These are phyloP conservation scores for Aspergillus haitiensis DNA, from an alignment of 495 filamentous ascomycete species.

Conservation along the genomic window DNA sequence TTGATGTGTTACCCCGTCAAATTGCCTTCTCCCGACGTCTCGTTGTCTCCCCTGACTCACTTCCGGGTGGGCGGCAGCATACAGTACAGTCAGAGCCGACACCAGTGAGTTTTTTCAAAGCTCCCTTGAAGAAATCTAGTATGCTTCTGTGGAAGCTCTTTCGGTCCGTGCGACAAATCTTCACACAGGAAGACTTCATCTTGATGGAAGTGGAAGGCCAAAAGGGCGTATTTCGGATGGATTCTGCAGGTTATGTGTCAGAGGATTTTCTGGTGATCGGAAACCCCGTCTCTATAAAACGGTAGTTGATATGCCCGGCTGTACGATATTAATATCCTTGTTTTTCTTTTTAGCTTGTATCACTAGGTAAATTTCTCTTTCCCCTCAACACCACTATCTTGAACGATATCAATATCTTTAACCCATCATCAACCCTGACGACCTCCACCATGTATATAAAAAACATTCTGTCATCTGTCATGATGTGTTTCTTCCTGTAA, in stretches of 20 bases:
- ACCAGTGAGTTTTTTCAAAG: conserved; percentile 36
- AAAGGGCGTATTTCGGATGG: conserved; percentile 41
- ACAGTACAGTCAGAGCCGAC: conserved; percentile 16
- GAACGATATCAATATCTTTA: no score
- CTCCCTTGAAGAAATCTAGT: conserved; percentile 39
- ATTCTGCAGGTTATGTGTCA: conserved; percentile 41
- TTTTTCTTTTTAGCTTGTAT: not conserved
- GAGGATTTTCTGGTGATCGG: conserved; percentile 41
- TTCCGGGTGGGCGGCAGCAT: conserved; percentile 19
- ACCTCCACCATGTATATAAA: no score
- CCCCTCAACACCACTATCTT: not conserved
- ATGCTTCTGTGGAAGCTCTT: conserved; percentile 39
- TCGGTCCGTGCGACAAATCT: conserved; percentile 41
- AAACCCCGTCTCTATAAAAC: conserved; percentile 26
- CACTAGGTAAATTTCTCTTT: conserved; percentile 2
- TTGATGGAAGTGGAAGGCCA: conserved; percentile 45
- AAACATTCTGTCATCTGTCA: no score
- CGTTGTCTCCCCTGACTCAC: conserved; percentile 29
- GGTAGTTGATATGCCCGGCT: conserved; percentile 1
- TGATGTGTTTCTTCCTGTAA: no score
- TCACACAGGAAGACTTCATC: conserved; percentile 49
- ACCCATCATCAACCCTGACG: no score
- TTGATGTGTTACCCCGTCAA: conserved; percentile 42
- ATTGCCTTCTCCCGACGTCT: conserved; percentile 41
- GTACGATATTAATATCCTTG: no score